phyloP scores from a whole-genome alignment of 2,329 filamentous ascomycete genomes.

The Ophiostoma angusticollis region DNA sequence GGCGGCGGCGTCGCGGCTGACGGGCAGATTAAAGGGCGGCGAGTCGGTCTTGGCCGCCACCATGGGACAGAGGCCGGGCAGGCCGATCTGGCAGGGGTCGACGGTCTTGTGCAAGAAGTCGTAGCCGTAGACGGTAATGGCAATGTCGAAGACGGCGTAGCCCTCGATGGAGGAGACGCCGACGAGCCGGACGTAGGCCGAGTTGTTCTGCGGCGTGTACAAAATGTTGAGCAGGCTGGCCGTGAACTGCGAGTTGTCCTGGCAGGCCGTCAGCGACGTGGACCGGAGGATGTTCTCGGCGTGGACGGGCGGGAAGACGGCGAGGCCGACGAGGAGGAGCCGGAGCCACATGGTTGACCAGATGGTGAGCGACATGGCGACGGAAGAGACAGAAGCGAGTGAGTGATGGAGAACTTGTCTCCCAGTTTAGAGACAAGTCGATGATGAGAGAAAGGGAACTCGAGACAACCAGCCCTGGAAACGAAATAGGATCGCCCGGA shows the following conservation, averaged over 20 bases:
- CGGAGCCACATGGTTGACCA: too few relatives aligned
- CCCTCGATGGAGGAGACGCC: slow-evolving; percentile 63
- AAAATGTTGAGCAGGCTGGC: slow-evolving; percentile 68
- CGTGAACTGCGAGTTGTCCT: slow-evolving; percentile 63
- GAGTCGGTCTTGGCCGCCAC: slow-evolving; percentile 45
- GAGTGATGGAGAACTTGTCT: too few relatives aligned
- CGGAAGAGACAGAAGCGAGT: too few relatives aligned
- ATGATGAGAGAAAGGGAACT: too few relatives aligned
- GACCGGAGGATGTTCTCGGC: slow-evolving; percentile 19
- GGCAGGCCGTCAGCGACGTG: slow-evolving; percentile 62
- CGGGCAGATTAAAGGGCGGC: slow-evolving; percentile 46
- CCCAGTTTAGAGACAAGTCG: too few relatives aligned
- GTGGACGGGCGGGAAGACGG: too few relatives aligned
- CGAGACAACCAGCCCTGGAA: too few relatives aligned
- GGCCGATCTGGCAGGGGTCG: slow-evolving; percentile 53
- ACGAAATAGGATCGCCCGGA: too few relatives aligned
- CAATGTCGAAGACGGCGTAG: slow-evolving; percentile 57
- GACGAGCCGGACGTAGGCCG: slow-evolving; percentile 53
- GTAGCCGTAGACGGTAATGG: slow-evolving; percentile 64
- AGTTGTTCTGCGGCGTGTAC: slow-evolving; percentile 52
- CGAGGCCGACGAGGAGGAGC: too few relatives aligned
- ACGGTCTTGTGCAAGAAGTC: slow-evolving; percentile 46
- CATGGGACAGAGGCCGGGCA: slow-evolving; percentile 70
- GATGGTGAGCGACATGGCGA: too few relatives aligned
- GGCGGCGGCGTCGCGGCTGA: slow-evolving; percentile 41